phyloP scores from a whole-genome alignment of 805 yeast species.

The Tetrapisispora phaffii region DNA sequence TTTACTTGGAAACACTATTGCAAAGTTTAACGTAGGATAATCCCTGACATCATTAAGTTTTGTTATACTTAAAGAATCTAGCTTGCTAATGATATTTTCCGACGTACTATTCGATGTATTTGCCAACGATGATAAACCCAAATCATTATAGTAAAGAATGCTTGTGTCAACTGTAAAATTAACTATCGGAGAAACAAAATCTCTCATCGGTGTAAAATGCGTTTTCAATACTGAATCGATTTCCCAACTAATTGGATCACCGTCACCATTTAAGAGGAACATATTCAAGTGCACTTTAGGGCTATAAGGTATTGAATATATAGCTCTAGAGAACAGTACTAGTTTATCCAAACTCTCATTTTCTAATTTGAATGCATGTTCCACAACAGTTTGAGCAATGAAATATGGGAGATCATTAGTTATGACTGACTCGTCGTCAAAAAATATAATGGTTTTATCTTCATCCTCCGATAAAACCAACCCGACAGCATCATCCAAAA shows the following conservation, averaged over 20 bases:
- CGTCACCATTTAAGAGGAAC: slow-evolving; percentile 63
- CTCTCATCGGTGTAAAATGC: slow-evolving; percentile 47
- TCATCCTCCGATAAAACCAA: slow-evolving; percentile 35
- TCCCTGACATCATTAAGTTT: slow-evolving; percentile 43
- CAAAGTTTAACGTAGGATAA: slow-evolving; percentile 60
- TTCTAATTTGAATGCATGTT: slow-evolving; percentile 38
- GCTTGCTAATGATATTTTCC: slow-evolving; percentile 58
- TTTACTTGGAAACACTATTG: slow-evolving; percentile 35
- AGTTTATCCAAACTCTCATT: slow-evolving; percentile 22
- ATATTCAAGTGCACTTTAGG: slow-evolving; percentile 69
- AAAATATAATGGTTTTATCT: slow-evolving; percentile 30
- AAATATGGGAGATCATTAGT: slow-evolving; percentile 55
- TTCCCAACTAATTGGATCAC: slow-evolving; percentile 64
- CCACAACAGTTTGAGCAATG: slow-evolving; percentile 42
- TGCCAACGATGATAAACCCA: slow-evolving; percentile 25
- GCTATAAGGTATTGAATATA: slow-evolving; percentile 32
- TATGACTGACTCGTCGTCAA: slow-evolving; percentile 34
- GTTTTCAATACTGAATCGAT: slow-evolving; percentile 43
- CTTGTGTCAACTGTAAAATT: slow-evolving; percentile 74
- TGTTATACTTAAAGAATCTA: slow-evolving; percentile 70
- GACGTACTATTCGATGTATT: slow-evolving; percentile 30
- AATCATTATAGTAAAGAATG: slow-evolving; percentile 49
- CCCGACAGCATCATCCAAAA: slow-evolving; percentile 35
- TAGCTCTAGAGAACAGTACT: slow-evolving; percentile 8
- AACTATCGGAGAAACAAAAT: slow-evolving; percentile 43